A percentile compares a stretch with the other conserved stretches of the same genome.
phyloP scores from a whole-genome alignment of 306 rosid genomes.

The Hippophae gyantsensis region DNA sequence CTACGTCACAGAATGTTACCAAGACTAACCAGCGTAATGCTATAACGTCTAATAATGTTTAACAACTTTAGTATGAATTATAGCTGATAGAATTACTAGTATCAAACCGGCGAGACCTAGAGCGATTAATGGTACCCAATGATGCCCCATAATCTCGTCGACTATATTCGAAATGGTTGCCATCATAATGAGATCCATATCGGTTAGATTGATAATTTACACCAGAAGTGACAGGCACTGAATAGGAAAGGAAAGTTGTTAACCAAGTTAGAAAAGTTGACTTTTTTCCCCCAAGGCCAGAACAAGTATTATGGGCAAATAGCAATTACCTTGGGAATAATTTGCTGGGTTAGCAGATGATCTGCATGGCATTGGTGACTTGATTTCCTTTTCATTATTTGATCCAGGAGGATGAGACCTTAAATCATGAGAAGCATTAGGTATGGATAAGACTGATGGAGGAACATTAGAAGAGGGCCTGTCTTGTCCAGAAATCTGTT shows the following conservation, averaged over 20 bases:
- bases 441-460: conserved; percentile 30
- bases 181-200: conserved; percentile 40
- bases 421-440: conserved; percentile 41
- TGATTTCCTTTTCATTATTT: conserved; percentile 31
- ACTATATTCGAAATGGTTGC: conserved; percentile 54
- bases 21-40: conserved; percentile 18
- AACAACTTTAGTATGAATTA: conserved; percentile 27
- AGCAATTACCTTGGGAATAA: conserved; percentile 46
- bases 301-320: conserved; percentile 6
- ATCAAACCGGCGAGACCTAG: conserved; percentile 58
- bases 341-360: conserved; percentile 38
- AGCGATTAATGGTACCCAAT: conserved; percentile 49
- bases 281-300: not conserved
- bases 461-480: conserved; percentile 38
- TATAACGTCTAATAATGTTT: conserved; percentile 21
- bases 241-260: conserved; percentile 18
- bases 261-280: conserved; percentile 20
- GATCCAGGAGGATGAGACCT: conserved; percentile 37
- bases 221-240: conserved; percentile 42
- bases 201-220: conserved; percentile 51
- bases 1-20: not conserved
- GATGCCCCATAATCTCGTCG: conserved; percentile 56
- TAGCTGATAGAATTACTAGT: conserved; percentile 39
- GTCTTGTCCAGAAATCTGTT: conserved; percentile 87
- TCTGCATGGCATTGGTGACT: conserved; percentile 30